These are phyloP conservation scores for Andrographis paniculata DNA, from an alignment of 305 asterid species.

Conservation along the genomic window DNA sequence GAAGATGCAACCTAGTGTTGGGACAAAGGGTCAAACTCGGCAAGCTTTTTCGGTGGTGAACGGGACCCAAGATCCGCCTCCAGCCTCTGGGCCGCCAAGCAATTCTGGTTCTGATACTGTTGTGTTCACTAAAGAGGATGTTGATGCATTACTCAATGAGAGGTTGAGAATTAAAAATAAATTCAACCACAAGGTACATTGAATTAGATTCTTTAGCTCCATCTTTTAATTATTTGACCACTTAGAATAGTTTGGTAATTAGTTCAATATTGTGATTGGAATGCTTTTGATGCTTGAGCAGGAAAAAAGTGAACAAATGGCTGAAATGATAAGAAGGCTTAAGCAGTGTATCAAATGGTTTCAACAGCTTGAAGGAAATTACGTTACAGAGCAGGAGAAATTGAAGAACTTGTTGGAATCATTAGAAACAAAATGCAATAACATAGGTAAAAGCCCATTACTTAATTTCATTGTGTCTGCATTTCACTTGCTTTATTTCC, in stretches of 20 bases:
- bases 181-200: slow-evolving; percentile 56
- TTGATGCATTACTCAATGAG: slow-evolving; percentile 66
- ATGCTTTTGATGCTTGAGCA: slow-evolving; percentile 10
- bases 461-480: slow-evolving; percentile 3
- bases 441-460: slow-evolving; percentile 47
- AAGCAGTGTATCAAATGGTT: slow-evolving; percentile 84
- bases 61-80: slow-evolving; percentile 69
- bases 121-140: slow-evolving; percentile 71
- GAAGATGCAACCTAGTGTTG: slow-evolving; percentile 48
- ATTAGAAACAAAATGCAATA: slow-evolving; percentile 64
- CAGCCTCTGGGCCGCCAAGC: slow-evolving; percentile 58
- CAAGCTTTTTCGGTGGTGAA: slow-evolving; percentile 78
- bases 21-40: slow-evolving; percentile 37
- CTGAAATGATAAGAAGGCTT: slow-evolving; percentile 56
- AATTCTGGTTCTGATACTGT: slow-evolving; percentile 55
- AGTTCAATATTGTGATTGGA: slow-evolving; percentile 11
- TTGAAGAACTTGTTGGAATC: slow-evolving; percentile 25
- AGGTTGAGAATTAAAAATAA: slow-evolving; percentile 58
- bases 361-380: slow-evolving; percentile 66
- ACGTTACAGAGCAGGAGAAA: slow-evolving; percentile 44
- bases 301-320: slow-evolving; percentile 79
- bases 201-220: background rate
- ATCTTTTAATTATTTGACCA: no score
- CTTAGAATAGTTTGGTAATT: slow-evolving; percentile 4
- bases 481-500: background rate